Evolutionary conservation across 1,284 basidiomycete species (phyloP).

Genomic region (Marasmius oreades): DNA sequence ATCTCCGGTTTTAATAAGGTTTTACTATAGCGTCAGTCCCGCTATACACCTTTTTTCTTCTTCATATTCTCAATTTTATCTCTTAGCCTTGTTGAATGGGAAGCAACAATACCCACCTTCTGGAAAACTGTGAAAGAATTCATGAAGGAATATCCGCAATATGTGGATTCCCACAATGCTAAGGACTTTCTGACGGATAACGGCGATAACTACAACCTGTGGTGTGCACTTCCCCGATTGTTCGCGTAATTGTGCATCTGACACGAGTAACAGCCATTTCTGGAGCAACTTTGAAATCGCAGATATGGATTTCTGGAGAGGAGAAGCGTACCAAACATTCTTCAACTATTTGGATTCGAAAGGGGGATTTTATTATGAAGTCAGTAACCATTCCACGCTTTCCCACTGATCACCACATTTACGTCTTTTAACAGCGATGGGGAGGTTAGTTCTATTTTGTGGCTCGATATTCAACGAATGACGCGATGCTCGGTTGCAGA

Average conservation of each 20-base stretch:
- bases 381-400: conserved; percentile 21
- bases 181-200: conserved; percentile 1
- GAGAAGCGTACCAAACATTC: conserved; percentile 72
- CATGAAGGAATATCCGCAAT: not conserved
- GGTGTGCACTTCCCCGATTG: not conserved
- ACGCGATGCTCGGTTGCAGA: not conserved
- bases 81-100: not conserved
- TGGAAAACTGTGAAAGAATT: not conserved
- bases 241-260: not conserved
- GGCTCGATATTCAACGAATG: not conserved
- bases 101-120: conserved; percentile 1
- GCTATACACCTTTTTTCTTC: not conserved
- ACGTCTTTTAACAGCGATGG: conserved; percentile 54
- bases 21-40: conserved; percentile 53
- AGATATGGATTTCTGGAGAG: conserved; percentile 77
- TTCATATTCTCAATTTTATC: not conserved
- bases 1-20: conserved; percentile 33
- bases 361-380: conserved; percentile 87
- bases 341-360: conserved; percentile 75
- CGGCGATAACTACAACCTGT: conserved; percentile 1
- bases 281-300: conserved; percentile 90
- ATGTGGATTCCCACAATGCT: conserved; percentile 4
- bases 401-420: conserved; percentile 3
- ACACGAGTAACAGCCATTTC: conserved; percentile 20
- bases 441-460: conserved; percentile 47